Percentiles rank a stretch among this genome's conserved stretches.
phyloP scores from a whole-genome alignment of 2,329 filamentous ascomycete species.

The Aspergillus ochraceoroseus region DNA sequence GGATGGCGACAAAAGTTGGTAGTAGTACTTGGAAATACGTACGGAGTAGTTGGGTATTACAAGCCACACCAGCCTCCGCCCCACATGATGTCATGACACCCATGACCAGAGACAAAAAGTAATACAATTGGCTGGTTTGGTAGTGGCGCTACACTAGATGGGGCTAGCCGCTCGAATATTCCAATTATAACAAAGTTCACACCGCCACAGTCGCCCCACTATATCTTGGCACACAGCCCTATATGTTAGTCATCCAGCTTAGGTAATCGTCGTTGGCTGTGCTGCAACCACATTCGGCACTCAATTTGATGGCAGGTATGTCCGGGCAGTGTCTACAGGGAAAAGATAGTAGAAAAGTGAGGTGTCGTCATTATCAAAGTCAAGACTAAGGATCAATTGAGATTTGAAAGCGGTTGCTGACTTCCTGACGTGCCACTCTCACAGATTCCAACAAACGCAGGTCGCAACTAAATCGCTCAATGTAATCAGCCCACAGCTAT shows the following conservation, averaged over 20 bases:
- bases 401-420: no score
- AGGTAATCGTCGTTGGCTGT: slow-evolving; percentile 1
- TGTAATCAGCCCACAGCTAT: slow-evolving; percentile 14
- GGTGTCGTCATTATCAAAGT: no score
- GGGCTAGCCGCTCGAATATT: background rate
- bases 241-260: no score
- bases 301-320: no score
- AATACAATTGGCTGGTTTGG: background rate
- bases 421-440: slow-evolving; percentile 24
- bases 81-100: slow-evolving; percentile 6
- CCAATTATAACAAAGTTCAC: background rate
- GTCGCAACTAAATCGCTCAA: no score
- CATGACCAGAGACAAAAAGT: no score
- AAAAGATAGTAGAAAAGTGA: no score
- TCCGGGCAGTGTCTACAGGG: no score
- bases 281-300: no score
- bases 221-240: background rate
- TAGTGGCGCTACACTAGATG: background rate
- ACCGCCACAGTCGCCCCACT: slow-evolving; percentile 1
- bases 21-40: no score
- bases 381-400: no score
- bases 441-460: slow-evolving; percentile 36
- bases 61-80: slow-evolving; percentile 8
- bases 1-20: slow-evolving; percentile 12
- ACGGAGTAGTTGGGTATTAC: background rate